These are phyloP conservation scores for Aspergillus bombycis DNA, from an alignment of 2,329 filamentous ascomycete species.

Conservation along the genomic window DNA sequence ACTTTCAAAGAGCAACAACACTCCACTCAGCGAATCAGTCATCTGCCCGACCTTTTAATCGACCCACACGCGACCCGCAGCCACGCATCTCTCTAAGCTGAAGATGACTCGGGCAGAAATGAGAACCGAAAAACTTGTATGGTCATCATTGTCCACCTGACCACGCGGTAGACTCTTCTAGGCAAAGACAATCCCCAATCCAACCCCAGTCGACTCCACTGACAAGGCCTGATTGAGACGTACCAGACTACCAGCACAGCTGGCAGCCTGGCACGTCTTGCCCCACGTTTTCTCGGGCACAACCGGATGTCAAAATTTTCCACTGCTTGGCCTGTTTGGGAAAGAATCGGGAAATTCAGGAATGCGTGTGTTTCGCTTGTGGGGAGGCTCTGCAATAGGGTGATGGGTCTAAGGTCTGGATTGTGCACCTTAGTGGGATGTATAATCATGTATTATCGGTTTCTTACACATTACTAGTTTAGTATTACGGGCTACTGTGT, in stretches of 20 bases:
- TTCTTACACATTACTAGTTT: constrained; percentile 5
- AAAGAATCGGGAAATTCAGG: constrained; percentile 16
- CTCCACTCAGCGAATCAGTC: constrained; percentile 13
- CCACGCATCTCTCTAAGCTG: background rate
- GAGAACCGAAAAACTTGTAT: background rate
- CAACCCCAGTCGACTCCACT: background rate
- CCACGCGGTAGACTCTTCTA: constrained; percentile 10
- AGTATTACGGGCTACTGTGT: background rate
- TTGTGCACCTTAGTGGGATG: constrained; percentile 4
- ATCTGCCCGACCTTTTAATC: constrained; percentile 16
- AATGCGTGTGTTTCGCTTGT: constrained; percentile 1
- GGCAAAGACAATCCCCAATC: constrained; percentile 7
- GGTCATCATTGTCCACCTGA: constrained; percentile 1
- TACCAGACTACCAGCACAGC: constrained; percentile 10
- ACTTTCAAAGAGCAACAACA: background rate
- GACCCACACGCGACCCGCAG: constrained; percentile 9
- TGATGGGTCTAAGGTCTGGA: background rate
- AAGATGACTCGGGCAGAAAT: constrained; percentile 9
- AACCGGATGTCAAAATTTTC: constrained; percentile 15
- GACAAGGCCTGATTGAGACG: constrained; percentile 5
- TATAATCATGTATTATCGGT: background rate
- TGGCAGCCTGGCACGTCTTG: constrained; percentile 1
- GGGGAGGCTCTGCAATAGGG: background rate
- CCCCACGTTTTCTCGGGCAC: constrained; percentile 20
- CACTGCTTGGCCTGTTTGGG: background rate